A percentile compares a stretch with the other conserved stretches of the same genome.
Evolutionary conservation across 2,329 filamentous ascomycete genomes (phyloP).

Genomic region (Botrytis fragariae): DNA sequence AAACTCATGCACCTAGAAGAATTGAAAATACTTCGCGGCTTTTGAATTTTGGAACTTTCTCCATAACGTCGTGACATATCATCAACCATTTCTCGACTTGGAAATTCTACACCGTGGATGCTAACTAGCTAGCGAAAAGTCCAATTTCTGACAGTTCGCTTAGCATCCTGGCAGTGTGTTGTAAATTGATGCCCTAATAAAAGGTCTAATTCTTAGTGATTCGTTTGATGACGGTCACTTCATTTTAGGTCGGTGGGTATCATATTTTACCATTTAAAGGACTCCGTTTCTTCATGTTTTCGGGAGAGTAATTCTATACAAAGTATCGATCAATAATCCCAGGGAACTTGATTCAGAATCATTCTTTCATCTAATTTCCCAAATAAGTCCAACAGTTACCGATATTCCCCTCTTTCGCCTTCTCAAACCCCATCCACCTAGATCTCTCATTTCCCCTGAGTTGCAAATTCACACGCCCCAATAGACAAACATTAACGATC

Average conservation of each 20-base stretch:
- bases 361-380: no score
- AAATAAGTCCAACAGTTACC: neutral
- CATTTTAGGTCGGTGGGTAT: neutral
- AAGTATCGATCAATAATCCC: neutral
- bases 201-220: neutral
- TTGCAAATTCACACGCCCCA: neutral
- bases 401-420: neutral
- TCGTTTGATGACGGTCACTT: neutral
- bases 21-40: neutral
- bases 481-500: neutral
- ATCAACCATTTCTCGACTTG: neutral
- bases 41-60: neutral
- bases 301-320: neutral
- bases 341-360: no score
- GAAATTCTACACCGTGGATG: neutral
- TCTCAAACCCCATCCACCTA: neutral
- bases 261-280: neutral
- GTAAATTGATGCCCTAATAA: accelerated
- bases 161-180: neutral
- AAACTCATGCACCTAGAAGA: neutral
- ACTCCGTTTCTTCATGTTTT: neutral
- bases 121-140: neutral
- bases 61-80: neutral
- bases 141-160: neutral
- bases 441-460: no score